Evolutionary conservation across 2,329 filamentous ascomycete species (phyloP), one percentile per base, ranked within the genome.

Genomic region (Pseudogymnoascus sp.): DNA sequence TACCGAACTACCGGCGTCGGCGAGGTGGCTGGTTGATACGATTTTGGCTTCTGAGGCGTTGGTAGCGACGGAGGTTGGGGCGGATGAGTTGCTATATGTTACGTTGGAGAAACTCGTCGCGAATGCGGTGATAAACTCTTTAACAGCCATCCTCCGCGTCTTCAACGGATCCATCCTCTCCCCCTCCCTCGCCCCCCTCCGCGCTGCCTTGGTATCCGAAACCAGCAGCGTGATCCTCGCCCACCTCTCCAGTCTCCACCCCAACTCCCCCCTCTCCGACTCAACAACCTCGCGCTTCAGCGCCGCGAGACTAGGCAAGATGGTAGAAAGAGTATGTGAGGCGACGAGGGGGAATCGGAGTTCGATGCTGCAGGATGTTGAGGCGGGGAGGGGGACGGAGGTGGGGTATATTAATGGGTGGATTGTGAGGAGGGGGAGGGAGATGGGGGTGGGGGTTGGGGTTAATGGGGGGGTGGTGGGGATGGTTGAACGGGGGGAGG

Each of bases 71-170:
- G 64, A 69, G 21, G 76, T 82, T 4, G 66, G 75, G 1, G 71
- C 74, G 10, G 66, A 75, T 2, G 78, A 83, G 53, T 72, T 86
- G 14, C 82, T 80, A 78, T 66, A 79, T 8, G 70, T 81, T n/a
- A 92, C 96, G 76, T 82, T 97, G 2, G 90, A 96, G 70, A 97
- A 96, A 73, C 79, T 97, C 1, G 88, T 89, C 0, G 79, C 92
- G 61, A 96, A 96, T 71, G 81, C 84, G 37, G 78, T 92, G 33
- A 84, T 97, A 69, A 95, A 96, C 71, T 91, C 93, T 0, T 76
- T 97, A n/a, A 94, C 91, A 0, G 88, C 87, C 0, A 76, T 97
- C 8, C 79, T 94, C 63, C 82, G 89, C 62, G 88, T 87, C 72
- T 84, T 84, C 66, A 97, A 28, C 5, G 25, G 25, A 3, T 4